A percentile compares a stretch with the other conserved stretches of the same genome.
Evolutionary conservation across 192 early-diverging fungal species (phyloP).

Genomic region (Dimargaris cristalligena): DNA sequence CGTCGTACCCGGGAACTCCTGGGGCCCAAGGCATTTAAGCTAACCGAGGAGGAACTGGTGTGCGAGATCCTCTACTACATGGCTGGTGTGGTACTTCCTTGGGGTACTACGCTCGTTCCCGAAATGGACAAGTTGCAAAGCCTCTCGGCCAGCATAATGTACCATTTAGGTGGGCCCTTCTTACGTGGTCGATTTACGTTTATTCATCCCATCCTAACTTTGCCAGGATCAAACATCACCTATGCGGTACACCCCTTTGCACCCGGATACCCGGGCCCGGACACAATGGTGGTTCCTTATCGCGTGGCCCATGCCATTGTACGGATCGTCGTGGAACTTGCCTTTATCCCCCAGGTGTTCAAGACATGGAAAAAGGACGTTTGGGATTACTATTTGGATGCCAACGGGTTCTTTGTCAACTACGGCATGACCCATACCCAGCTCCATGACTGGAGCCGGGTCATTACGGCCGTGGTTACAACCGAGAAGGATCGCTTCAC

Average conservation of each 20-base stretch:
- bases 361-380: constrained; percentile 8
- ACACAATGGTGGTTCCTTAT: neutral
- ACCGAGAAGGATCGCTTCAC: constrained; percentile 60
- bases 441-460: constrained; percentile 41
- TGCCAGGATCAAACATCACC: neutral
- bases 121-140: constrained; percentile 7
- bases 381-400: constrained; percentile 9
- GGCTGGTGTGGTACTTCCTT: no score
- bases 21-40: neutral
- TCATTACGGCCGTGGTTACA: constrained; percentile 50
- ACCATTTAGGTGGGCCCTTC: constrained; percentile 7
- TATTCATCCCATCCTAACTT: constrained; percentile 3
- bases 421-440: constrained; percentile 19
- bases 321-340: neutral
- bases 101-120: neutral
- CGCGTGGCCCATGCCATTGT: neutral
- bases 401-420: constrained; percentile 13
- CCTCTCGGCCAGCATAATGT: neutral
- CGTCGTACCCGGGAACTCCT: no score
- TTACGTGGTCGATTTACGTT: constrained; percentile 7
- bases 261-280: neutral
- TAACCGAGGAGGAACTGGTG: constrained; percentile 5
- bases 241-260: constrained; percentile 1
- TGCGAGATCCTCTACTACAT: no score
- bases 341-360: neutral